These are phyloP conservation scores for Nemophila menziesii DNA, from an alignment of 257 asterid genomes.

Conservation along the genomic window DNA sequence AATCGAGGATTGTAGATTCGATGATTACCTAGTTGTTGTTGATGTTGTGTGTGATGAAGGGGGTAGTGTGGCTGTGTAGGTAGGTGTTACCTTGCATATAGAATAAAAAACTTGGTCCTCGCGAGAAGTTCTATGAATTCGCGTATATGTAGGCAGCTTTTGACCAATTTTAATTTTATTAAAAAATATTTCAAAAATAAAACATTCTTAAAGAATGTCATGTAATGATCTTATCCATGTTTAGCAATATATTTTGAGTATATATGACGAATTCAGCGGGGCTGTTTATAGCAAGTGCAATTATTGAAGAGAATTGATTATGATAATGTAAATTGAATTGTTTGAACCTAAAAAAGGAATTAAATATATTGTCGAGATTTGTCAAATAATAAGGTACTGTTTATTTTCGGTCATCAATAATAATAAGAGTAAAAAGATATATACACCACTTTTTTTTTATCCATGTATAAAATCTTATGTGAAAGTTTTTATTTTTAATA, in stretches of 20 bases:
- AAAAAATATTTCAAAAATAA: conserved; percentile 14
- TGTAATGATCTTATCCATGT: not conserved
- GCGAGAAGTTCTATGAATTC: conserved; percentile 24
- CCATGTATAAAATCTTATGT: too few relatives aligned
- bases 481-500: too few relatives aligned
- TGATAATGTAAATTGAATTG: too few relatives aligned
- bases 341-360: too few relatives aligned
- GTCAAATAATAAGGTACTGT: too few relatives aligned
- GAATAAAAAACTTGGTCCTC: conserved; percentile 33
- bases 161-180: conserved; percentile 41
- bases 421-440: too few relatives aligned
- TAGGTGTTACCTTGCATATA: conserved; percentile 15
- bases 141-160: conserved; percentile 45
- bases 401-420: too few relatives aligned
- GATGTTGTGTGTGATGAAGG: conserved; percentile 1
- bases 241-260: not conserved
- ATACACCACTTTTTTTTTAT: too few relatives aligned
- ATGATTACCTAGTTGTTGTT: conserved; percentile 26
- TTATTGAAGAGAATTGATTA: too few relatives aligned
- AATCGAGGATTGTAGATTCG: conserved; percentile 32
- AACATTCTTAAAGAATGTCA: conserved; percentile 9
- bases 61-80: conserved; percentile 12
- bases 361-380: too few relatives aligned
- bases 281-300: conserved; percentile 2
- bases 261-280: not conserved